These are phyloP conservation scores for Plasmodium gallinaceum DNA, from an alignment of 169 alveolate species.

Conservation along the genomic window DNA sequence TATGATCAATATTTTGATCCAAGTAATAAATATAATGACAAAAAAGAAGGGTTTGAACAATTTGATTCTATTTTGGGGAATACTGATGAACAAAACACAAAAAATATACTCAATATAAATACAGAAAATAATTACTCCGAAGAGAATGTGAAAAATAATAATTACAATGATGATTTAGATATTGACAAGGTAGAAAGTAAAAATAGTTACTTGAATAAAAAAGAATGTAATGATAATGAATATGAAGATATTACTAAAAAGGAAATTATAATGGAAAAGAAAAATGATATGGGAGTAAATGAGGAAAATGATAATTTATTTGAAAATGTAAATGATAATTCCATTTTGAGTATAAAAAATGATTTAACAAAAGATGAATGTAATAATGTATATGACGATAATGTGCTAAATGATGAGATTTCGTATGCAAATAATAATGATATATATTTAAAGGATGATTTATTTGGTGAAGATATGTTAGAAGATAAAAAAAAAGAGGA, in stretches of 20 bases:
- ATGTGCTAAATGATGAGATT: no score
- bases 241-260: neutral
- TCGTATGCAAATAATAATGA: neutral
- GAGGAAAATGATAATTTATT: no score
- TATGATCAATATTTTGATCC: neutral
- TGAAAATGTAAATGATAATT: no score
- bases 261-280: no score
- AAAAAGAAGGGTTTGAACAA: neutral
- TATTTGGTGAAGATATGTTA: slow-evolving; percentile 63
- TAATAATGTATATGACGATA: neutral
- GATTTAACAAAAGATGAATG: no score
- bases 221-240: neutral
- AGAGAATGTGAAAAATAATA: neutral
- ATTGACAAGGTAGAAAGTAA: neutral
- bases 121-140: neutral
- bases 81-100: neutral
- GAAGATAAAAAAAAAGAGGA: slow-evolving; percentile 20
- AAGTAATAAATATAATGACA: neutral
- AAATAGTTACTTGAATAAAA: neutral
- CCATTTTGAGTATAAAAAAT: neutral
- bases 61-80: no score
- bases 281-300: no score
- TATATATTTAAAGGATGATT: slow-evolving; percentile 33
- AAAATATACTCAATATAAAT: neutral
- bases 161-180: neutral